phyloP scores from a whole-genome alignment of 305 asterid species.

The Rubia peregrina region DNA sequence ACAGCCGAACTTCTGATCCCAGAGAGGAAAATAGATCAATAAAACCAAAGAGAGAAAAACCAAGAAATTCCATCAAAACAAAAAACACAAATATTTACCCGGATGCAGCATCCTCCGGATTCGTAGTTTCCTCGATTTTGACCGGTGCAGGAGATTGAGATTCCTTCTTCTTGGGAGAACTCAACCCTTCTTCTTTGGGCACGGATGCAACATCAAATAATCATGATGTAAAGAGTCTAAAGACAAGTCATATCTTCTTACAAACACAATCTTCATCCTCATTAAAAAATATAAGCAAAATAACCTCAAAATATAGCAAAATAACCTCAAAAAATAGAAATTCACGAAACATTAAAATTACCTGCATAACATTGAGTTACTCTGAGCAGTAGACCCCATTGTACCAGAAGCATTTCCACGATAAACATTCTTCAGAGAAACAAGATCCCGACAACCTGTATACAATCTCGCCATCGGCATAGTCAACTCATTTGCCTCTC shows the following conservation, averaged over 20 bases:
- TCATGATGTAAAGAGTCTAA: too few species aligned
- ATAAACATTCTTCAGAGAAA: conserved; percentile 70
- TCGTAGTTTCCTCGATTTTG: conserved; percentile 35
- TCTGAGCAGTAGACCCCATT: conserved; percentile 78
- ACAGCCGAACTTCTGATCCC: conserved; percentile 24
- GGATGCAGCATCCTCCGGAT: conserved; percentile 31
- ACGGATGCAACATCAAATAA: not conserved
- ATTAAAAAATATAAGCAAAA: too few species aligned
- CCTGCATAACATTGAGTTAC: conserved; percentile 79
- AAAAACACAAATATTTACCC: conserved; percentile 23
- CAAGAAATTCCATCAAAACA: conserved; percentile 5
- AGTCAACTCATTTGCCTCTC: conserved; percentile 84
- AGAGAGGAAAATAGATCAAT: conserved; percentile 8
- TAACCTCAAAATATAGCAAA: not conserved
- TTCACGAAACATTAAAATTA: conserved; percentile 3
- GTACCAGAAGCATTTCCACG: conserved; percentile 79
- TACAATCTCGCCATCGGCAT: conserved; percentile 64
- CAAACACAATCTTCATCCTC: not conserved
- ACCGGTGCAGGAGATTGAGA: conserved; percentile 22
- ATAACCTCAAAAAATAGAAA: not conserved
- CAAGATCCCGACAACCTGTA: conserved; percentile 56
- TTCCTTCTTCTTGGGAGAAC: conserved; percentile 50
- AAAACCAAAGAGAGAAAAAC: not conserved
- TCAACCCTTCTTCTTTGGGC: conserved; percentile 36
- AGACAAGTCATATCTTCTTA: too few species aligned